A percentile compares a stretch with the other conserved stretches of the same genome.
phyloP scores from a whole-genome alignment of 176 grass and related monocot species.

The Rhynchospora pubera region DNA sequence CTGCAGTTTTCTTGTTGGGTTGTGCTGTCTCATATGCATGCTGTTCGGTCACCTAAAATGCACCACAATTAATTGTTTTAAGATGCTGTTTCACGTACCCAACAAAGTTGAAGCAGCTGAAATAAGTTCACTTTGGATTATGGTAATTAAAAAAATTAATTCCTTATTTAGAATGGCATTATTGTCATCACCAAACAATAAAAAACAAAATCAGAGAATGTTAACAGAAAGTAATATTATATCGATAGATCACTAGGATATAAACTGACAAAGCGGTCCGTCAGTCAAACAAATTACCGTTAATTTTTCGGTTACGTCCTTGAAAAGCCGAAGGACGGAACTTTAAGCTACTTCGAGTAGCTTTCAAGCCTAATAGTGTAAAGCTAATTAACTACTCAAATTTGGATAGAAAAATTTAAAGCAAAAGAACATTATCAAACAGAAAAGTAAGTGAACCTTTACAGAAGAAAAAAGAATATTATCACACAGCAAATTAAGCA shows the following conservation, averaged over 20 bases:
- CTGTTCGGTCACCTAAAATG: slow-evolving; percentile 22
- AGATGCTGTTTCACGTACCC: not conserved
- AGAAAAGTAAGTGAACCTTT: not conserved
- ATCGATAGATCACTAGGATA: not conserved
- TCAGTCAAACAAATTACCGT: not conserved
- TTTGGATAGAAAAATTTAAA: not conserved
- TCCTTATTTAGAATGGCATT: not conserved
- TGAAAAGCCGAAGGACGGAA: not conserved
- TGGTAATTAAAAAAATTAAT: not conserved
- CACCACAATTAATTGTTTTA: slow-evolving; percentile 3
- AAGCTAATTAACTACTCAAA: not conserved
- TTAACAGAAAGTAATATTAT: not conserved
- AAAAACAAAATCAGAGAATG: not conserved
- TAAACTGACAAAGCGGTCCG: not conserved
- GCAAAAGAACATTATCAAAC: not conserved
- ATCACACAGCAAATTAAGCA: no score
- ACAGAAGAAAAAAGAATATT: no score
- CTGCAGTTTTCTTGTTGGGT: not conserved
- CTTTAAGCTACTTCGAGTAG: slow-evolving; percentile 7
- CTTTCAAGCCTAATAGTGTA: not conserved
- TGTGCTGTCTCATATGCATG: not conserved
- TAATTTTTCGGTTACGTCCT: slow-evolving; percentile 4
- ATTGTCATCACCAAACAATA: not conserved
- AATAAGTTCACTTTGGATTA: not conserved
- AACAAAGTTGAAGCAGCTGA: not conserved